Base-by-base conservation (phyloP, 768 basidiomycete species). In the Rhizopogon sp. region DNA sequence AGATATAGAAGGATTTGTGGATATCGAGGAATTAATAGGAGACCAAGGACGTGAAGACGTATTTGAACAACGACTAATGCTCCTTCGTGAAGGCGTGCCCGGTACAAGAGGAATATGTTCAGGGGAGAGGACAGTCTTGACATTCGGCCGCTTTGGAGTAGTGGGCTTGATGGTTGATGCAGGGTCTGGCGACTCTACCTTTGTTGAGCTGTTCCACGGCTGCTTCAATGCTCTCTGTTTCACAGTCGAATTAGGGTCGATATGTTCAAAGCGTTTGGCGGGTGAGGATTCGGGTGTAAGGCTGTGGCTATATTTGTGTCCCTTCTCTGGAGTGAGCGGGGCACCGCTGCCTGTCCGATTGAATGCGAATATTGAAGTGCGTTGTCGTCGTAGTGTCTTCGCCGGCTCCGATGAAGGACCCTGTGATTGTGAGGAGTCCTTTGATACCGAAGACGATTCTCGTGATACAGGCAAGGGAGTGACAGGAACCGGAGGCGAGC, bases 151-250 rank as follows among this genome's bases (percentile, higher is more conserved):
- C 62, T 77, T 79, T 13, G 80, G 75, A 29, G 80, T 76, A 35
- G 76, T 70, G 31, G 72, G 74, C 64, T 80, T 84, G 59, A 79
- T 65, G 6, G 68, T 68, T 29, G 77, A 79, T 40, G 62, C 61
- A 7, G 70, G 81, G 25, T 85, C 85, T 16, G 72, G 60, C 5
- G 20, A 33, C 45, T 83, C 75, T n/a, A 93, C 78, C 62, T 76
- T 89, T 1, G 90, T 92, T 5, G 90, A 93, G 59, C 85, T 79
- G 64, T 93, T 93, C 91, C 91, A 93, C 35, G 70, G 74, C 56
- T 83, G 83, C 60, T 80, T 79, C 35, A 60, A 46, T 54, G 69
- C 25, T 53, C 66, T 69, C 50, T 59, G 63, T 61, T 79, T 82
- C 47, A 76, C 58, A 39, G 78, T 78, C 11, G 72, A 56, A 55